Conservation (phyloP, 2,329 filamentous ascomycete genomes). For the Aspergillus tamarii region DNA sequence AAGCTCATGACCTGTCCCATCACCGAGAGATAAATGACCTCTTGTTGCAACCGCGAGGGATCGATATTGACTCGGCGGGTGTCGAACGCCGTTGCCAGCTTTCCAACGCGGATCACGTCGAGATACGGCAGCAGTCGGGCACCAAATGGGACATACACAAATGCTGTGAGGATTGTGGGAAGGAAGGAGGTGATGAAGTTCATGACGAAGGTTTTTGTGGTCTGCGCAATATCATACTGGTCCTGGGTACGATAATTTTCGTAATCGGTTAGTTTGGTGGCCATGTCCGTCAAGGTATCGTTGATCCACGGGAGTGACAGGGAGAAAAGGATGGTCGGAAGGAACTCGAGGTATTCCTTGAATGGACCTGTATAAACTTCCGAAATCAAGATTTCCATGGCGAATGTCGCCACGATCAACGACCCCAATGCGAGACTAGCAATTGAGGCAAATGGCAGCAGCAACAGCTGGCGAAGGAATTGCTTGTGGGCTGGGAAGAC, state of each 20-base stretch:
- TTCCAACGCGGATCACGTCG: slow-evolving; percentile 73
- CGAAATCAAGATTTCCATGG: slow-evolving; percentile 92
- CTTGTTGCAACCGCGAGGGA: slow-evolving; percentile 77
- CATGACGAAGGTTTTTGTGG: slow-evolving; percentile 91
- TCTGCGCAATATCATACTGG: slow-evolving; percentile 79
- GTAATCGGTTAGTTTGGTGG: slow-evolving; percentile 74
- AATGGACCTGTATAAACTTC: slow-evolving; percentile 90
- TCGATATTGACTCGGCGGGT: slow-evolving; percentile 72
- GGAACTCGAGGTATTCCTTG: slow-evolving; percentile 80
- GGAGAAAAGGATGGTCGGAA: slow-evolving; percentile 87
- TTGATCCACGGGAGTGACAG: slow-evolving; percentile 78
- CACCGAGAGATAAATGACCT: slow-evolving; percentile 95
- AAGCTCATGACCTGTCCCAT: slow-evolving; percentile 92
- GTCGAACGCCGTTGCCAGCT: slow-evolving; percentile 31
- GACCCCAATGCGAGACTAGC: slow-evolving; percentile 74
- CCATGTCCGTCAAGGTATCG: slow-evolving; percentile 73
- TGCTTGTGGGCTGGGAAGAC: slow-evolving; percentile 78
- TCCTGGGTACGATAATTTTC: slow-evolving; percentile 94
- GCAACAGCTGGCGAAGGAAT: slow-evolving; percentile 74
- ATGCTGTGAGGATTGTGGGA: slow-evolving; percentile 87
- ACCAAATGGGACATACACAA: slow-evolving; percentile 92
- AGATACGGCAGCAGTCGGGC: slow-evolving; percentile 81
- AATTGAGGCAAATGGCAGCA: slow-evolving; percentile 80
- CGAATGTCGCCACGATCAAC: slow-evolving; percentile 84
- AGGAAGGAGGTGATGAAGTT: slow-evolving; percentile 97